Evolutionary conservation across 768 basidiomycete species (phyloP), one percentile per base, ranked within the genome.

Genomic region (Podaxis sp.): DNA sequence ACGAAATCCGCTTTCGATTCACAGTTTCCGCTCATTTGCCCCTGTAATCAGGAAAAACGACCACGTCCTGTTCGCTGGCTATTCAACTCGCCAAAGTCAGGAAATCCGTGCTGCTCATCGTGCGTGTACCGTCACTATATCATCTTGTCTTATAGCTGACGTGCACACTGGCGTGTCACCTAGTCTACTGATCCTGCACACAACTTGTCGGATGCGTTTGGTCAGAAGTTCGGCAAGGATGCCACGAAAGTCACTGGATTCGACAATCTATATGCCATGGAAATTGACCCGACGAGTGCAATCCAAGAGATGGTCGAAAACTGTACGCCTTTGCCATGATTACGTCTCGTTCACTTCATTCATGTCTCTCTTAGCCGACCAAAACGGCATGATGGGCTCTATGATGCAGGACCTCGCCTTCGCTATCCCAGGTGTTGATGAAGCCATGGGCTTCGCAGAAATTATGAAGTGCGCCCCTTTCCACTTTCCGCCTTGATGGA

Each of bases 351-450:
- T 56, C 11, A 57, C 38, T 67, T 49, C 61, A 41, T 56, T 56
- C 25, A 59, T 33, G 8, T 22, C 41, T 27, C 59, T n/a, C 47
- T 50, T 69, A 94, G 91, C 92, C 63, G 92, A 93, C 73, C 85
- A 88, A 67, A 92, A 91, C 70, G 90, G 91, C 11, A 95, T 96
- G 81, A 98, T 98, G 96, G 94, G 94, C 51, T 88, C 90, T 65
- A 98, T 99, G 95, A 97, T 99, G 94, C 97, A 99, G 75, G 97
- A 99, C 77, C 84, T 99, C 49, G 97, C 97, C 0, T 99, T 99
- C 71, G 95, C 97, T 2, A 98, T 99, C 62, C 97, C 97, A 0
- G 97, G 97, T 77, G 96, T 99, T 12, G 97, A 99, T 70, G 97
- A 99, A 76, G 97, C 97, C 3, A 98, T 99, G 97, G 95, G 94